These are phyloP conservation scores for Yamadazyma philogaea DNA, from an alignment of 805 yeast species.

Conservation along the genomic window DNA sequence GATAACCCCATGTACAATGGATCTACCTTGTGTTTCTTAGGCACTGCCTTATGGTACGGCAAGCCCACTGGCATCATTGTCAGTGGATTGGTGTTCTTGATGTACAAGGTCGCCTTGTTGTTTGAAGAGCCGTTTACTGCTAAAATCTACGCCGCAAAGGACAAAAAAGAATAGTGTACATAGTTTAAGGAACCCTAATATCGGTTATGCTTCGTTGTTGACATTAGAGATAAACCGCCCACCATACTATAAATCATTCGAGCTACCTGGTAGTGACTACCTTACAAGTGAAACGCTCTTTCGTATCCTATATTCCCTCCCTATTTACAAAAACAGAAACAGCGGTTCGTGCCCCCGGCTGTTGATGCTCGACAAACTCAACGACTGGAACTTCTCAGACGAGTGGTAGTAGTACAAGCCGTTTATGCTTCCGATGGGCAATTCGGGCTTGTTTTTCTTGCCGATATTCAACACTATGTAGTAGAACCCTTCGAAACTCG, in stretches of 20 bases:
- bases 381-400: conserved; percentile 78
- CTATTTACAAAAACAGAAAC: conserved; percentile 11
- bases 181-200: conserved; percentile 3
- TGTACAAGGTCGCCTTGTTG: conserved; percentile 79
- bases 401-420: conserved; percentile 81
- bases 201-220: too few species aligned
- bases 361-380: conserved; percentile 57
- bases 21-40: conserved; percentile 82
- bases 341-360: conserved; percentile 36
- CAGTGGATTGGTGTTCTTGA: conserved; percentile 66
- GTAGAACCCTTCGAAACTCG: conserved; percentile 91
- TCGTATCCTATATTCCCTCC: neutral
- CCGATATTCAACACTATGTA: conserved; percentile 79
- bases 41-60: conserved; percentile 82
- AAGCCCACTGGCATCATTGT: conserved; percentile 86
- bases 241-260: too few species aligned
- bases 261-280: neutral
- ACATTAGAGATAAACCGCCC: too few species aligned
- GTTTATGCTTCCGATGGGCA: conserved; percentile 61
- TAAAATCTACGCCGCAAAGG: conserved; percentile 65
- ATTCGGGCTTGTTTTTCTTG: conserved; percentile 12
- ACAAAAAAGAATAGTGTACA: conserved; percentile 6
- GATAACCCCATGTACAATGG: conserved; percentile 98
- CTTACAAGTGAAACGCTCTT: too few species aligned
- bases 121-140: conserved; percentile 98